Percentiles rank a stretch among this genome's conserved stretches.
phyloP scores from a whole-genome alignment of 169 alveolate genomes.

The Plasmodium berghei region DNA sequence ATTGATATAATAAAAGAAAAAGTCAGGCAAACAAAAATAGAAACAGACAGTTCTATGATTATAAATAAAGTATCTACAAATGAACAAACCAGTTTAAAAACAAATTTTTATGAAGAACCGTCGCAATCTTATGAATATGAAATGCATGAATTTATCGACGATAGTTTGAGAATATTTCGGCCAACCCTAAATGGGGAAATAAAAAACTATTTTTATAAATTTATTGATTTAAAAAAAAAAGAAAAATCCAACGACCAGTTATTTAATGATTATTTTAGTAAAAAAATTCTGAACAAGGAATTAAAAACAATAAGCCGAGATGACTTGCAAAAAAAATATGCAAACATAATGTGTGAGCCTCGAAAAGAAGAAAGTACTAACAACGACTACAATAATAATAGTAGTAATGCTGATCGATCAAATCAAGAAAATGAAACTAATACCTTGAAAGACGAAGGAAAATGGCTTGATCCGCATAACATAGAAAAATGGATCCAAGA shows the following conservation, averaged over 20 bases:
- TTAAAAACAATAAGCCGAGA: slow-evolving; percentile 1
- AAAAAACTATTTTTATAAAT: slow-evolving; percentile 52
- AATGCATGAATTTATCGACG: slow-evolving; percentile 51
- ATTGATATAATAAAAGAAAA: background rate
- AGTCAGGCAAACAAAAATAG: background rate
- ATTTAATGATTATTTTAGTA: slow-evolving; percentile 48
- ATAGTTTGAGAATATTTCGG: slow-evolving; percentile 58
- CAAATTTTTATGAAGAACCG: background rate
- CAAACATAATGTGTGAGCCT: background rate
- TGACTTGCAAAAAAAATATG: background rate
- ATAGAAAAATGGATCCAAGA: background rate
- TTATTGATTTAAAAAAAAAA: slow-evolving; percentile 46
- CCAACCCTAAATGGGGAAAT: slow-evolving; percentile 48
- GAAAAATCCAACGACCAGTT: slow-evolving; percentile 28
- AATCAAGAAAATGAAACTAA: background rate
- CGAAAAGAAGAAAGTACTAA: background rate
- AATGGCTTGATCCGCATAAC: no score
- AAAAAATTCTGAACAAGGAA: slow-evolving; percentile 13
- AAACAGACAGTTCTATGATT: background rate
- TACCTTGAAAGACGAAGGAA: background rate
- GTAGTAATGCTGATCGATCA: background rate
- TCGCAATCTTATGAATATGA: background rate
- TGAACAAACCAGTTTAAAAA: background rate
- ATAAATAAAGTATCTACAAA: background rate
- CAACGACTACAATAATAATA: background rate